Evolutionary conservation across 2,329 filamentous ascomycete genomes (phyloP), one percentile per base, ranked within the genome.

Genomic region (Herpotrichia juniperi): DNA sequence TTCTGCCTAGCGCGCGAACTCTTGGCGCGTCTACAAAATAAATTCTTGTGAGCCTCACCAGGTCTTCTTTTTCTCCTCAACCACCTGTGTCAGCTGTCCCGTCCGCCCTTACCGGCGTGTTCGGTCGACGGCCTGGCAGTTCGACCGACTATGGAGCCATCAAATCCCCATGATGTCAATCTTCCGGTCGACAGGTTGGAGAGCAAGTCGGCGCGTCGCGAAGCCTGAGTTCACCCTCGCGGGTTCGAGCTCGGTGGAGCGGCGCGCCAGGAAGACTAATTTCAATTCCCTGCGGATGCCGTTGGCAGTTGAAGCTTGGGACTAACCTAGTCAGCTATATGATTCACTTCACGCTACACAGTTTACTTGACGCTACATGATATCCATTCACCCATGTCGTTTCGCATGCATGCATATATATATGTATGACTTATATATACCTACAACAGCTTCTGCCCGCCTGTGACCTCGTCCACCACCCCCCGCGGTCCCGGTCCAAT

Each of bases 171-270:
- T 91, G 89, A 85, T 92, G 88, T 89, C 83, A 87, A 89, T 91
- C 77, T 81, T 93, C 89, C 88, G 86, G 90, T 92, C 89, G 91
- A 96, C 92, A 94, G 90, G 87, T 94, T 88, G 90, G 76, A 96
- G 88, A 96, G 76, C 69, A 84, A 94, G 80, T 80, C 75, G 78
- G 79, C 76, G 76, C 76, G 74, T 79, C 67, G 69, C 69, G 67
- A 71, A 81, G 82, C 84, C 83, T 84, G 71, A 74, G 66, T 61
- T 73, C 62, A 56, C 67, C 66, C 58, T 42, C 37, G 21, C 52
- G 61, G 68, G 68, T 69, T 72, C 61, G 71, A 74, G 67, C 68
- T 74, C 69, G 69, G 71, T 68, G 63, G 61, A 64, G 44, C n/a
- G 64, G 56, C 62, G 40, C 57, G 61, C 59, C 66, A 66, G 70